Base-by-base conservation (phyloP, 2,329 filamentous ascomycete species). In the Tympanopsis confertula region DNA sequence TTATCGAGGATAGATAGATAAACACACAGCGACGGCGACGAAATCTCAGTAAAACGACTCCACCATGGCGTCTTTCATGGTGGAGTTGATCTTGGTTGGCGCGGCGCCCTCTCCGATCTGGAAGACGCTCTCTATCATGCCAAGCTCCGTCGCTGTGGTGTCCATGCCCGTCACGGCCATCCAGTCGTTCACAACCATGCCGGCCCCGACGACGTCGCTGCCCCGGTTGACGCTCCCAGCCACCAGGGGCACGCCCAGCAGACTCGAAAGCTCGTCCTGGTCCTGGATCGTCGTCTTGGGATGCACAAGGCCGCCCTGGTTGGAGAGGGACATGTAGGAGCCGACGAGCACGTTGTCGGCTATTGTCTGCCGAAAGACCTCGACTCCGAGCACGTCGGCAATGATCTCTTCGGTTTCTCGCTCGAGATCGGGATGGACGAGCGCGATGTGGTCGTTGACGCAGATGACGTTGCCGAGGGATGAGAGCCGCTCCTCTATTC, bases 371-470 rank as follows among this genome's bases (percentile, higher is more conserved):
- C 85, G 70, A 66, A 91, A 93, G 10, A 91, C 85, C 60, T 93
- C 85, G 41, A 93, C 85, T 44, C 85, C 85, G 17, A 93, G 68
- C 42, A 94, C 86, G 58, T 98, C 91, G 51, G 91, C 86, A 55
- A 98, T 88, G 50, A 98, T 95, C 68, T 98, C 91, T 65, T 98
- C 91, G 13, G 88, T 95, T 69, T 98, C 91, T 44, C 89, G 83
- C 71, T 96, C 91, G 43, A 98, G 71, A 55, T 98, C 91, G 10
- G 91, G 91, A 59, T 98, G 91, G 44, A 96, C 80, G 33, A 98
- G 79, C 38, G 91, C 91, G 48, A 96, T 91, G 63, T 95, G 88
- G 63, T 98, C 91, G 62, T 96, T 96, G 53, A 78, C 78, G 53
- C 86, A 93, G 54, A 98, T 95, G 44, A 96, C 91, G 57, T 98